Percentiles rank a stretch among this genome's conserved stretches.
Conservation (phyloP, 805 yeast species). For the Saturnispora silvae region DNA sequence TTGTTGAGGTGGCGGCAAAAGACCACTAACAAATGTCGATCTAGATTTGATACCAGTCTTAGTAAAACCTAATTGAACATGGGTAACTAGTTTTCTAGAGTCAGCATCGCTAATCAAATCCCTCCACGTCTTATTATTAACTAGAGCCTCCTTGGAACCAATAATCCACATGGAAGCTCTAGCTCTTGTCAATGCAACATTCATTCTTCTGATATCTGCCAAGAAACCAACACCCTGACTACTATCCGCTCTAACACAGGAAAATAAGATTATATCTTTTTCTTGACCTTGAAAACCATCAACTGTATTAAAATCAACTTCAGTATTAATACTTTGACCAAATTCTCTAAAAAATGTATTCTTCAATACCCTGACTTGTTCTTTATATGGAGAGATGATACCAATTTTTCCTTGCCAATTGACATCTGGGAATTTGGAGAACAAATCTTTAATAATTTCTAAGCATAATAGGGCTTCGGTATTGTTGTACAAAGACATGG, state of each 20-base stretch:
- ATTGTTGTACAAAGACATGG: conserved; percentile 62
- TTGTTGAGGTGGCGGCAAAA: conserved; percentile 5
- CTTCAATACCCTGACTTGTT: conserved; percentile 58
- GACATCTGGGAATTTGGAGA: conserved; percentile 34
- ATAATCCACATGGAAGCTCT: conserved; percentile 85
- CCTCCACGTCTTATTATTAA: conserved; percentile 61
- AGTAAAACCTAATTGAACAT: conserved; percentile 21
- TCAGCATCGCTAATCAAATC: conserved; percentile 58
- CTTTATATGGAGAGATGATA: conserved; percentile 89
- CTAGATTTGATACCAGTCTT: not conserved
- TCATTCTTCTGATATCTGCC: conserved; percentile 89
- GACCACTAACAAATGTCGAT: conserved; percentile 3
- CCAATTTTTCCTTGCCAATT: conserved; percentile 72
- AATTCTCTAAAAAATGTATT: conserved; percentile 44
- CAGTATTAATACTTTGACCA: conserved; percentile 53
- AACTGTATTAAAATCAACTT: conserved; percentile 83
- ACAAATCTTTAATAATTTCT: conserved; percentile 49
- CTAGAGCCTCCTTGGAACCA: conserved; percentile 64
- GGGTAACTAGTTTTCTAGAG: conserved; percentile 27
- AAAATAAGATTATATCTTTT: conserved; percentile 83
- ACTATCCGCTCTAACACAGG: conserved; percentile 86
- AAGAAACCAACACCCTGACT: conserved; percentile 73
- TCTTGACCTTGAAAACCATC: conserved; percentile 99
- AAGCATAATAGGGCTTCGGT: conserved; percentile 67
- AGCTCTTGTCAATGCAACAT: conserved; percentile 94